Base-by-base conservation (phyloP, 176 grass and related monocot species). In the Aegilops bicornis region DNA sequence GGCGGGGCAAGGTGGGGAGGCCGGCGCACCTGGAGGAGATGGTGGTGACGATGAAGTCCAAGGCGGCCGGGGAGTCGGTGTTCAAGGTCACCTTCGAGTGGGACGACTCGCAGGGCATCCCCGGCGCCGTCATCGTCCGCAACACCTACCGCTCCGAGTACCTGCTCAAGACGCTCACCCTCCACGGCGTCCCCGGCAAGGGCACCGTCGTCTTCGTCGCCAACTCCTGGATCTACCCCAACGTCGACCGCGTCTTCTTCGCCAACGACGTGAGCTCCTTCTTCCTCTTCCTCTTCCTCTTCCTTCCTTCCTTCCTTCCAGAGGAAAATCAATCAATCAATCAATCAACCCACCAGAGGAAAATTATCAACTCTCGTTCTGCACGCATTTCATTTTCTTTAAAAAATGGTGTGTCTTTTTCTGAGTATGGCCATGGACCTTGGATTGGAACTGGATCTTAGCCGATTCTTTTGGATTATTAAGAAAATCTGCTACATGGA, bases 161-260 rank as follows among this genome's bases (percentile, higher is more conserved):
- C 86, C 91, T 59, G 82, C 88, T 98, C 84, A 95, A 95, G 86
- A 78, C 76, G 9, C 71, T 98, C 64, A 94, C 91, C 13, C 82
- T 96, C n/a, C 87, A 94, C 2, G 90, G 92, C 47, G 81, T 98
- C 42, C 93, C 93, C 2, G 86, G 90, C 14, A 88, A 83, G 89
- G 91, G 82, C 64, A 79, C 72, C 40, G 58, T 98, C 40, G 90
- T 92, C 83, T 98, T 98, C 82, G 76, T 94, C 73, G 92, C 93
- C 90, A 98, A 98, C 79, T 98, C 96, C 0, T 98, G 96, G 96
- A 63, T 98, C 74, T 92, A 90, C 56, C 93, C 90, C 0, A 66
- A 25, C 37, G 35, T 24, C 25, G 62, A 98, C 25, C 93, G 96
- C 10, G 52, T 98, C 88, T 95, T 98, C 88, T 98, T 98, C 79